Percentiles rank a stretch among this genome's conserved stretches.
These are phyloP conservation scores for Colletotrichum higginsianum DNA, from an alignment of 2,329 filamentous ascomycete genomes.

Conservation along the genomic window DNA sequence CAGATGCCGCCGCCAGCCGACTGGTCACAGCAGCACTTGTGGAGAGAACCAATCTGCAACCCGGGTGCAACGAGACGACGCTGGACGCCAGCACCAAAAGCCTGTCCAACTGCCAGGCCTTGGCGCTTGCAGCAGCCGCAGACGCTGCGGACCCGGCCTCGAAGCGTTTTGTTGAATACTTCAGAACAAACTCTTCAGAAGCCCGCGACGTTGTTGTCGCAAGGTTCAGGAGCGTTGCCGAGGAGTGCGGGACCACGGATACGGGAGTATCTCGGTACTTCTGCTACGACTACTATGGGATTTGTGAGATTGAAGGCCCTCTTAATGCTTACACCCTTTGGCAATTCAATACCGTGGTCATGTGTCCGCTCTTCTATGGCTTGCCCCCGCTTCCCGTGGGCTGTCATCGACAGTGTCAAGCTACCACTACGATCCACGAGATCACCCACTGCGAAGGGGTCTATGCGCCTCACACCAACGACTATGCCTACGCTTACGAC, in stretches of 20 bases:
- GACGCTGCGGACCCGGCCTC: conserved; percentile 44
- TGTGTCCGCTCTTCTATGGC: too few species aligned
- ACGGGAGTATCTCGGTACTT: too few species aligned
- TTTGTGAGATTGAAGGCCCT: too few species aligned
- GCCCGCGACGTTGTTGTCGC: conserved; percentile 42
- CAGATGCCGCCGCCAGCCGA: conserved; percentile 16
- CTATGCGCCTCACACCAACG: too few species aligned
- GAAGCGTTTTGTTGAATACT: conserved; percentile 45
- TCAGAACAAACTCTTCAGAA: conserved; percentile 43
- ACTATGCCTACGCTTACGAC: too few species aligned
- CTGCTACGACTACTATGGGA: too few species aligned
- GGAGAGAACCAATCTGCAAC: conserved; percentile 35
- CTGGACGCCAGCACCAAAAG: conserved; percentile 32
- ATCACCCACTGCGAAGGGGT: too few species aligned
- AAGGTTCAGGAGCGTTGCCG: conserved; percentile 42
- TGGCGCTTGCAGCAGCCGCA: conserved; percentile 43
- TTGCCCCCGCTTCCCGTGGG: too few species aligned
- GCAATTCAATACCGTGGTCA: too few species aligned
- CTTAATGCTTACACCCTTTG: too few species aligned
- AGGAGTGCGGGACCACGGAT: conserved; percentile 37
- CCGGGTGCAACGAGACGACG: background rate
- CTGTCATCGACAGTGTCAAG: too few species aligned
- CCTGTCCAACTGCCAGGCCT: conserved; percentile 42
- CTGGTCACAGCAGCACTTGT: conserved; percentile 20
- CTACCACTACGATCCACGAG: too few species aligned